A percentile compares a stretch with the other conserved stretches of the same genome.
Conservation (phyloP, 176 grass and related monocot genomes). For the Triticum turgidum region DNA sequence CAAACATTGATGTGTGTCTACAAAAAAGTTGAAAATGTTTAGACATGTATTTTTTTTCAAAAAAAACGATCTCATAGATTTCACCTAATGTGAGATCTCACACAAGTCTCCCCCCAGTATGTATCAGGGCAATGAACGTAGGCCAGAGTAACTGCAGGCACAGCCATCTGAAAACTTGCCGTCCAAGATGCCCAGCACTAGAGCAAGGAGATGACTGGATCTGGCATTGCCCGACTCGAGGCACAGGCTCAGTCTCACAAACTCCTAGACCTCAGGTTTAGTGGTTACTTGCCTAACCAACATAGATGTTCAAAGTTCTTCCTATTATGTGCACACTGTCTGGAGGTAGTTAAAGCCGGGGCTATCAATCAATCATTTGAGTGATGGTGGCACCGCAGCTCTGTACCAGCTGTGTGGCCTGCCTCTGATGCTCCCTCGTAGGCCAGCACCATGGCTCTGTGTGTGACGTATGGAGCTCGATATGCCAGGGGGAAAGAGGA, state of each 20-base stretch:
- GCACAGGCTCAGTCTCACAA: neutral
- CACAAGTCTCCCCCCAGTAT: neutral
- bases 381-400: neutral
- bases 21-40: too few relatives aligned
- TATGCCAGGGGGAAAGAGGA: neutral
- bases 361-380: neutral
- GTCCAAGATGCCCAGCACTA: neutral
- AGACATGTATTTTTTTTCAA: too few relatives aligned
- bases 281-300: neutral
- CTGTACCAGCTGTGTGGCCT: neutral
- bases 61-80: too few relatives aligned
- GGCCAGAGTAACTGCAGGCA: neutral
- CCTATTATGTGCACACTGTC: neutral
- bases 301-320: neutral
- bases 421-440: neutral
- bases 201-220: neutral
- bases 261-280: neutral
- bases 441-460: neutral
- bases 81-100: too few relatives aligned
- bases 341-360: neutral
- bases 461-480: neutral
- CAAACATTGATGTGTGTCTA: too few relatives aligned
- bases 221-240: neutral
- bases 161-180: neutral
- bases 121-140: neutral